phyloP scores from a whole-genome alignment of 352 stramenopile species.

The Globisporangium mamillatum region DNA sequence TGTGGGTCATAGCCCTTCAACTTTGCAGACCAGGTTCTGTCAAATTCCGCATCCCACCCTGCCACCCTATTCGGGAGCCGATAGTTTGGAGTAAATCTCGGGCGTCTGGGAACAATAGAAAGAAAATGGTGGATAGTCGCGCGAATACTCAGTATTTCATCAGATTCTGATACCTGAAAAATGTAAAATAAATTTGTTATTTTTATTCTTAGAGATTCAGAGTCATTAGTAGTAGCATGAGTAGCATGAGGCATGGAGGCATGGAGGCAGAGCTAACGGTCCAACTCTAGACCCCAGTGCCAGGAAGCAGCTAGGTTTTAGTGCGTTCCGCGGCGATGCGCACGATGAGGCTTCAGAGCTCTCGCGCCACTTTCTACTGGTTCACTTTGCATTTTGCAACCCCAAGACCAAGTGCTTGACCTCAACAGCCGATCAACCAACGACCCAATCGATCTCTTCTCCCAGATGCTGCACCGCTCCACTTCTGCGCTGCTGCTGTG shows the following conservation, averaged over 20 bases:
- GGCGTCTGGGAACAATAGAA: too few relatives aligned
- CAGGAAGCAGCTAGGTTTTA: neutral
- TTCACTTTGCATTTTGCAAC: slow-evolving; percentile 9
- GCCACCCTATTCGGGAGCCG: too few relatives aligned
- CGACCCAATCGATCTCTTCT: neutral
- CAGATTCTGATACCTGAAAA: too few relatives aligned
- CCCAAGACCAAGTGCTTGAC: slow-evolving; percentile 10
- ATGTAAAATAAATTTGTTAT: too few relatives aligned
- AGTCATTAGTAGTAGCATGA: too few relatives aligned
- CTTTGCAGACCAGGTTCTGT: too few relatives aligned
- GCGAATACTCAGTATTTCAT: too few relatives aligned
- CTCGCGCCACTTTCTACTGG: neutral
- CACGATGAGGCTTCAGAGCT: neutral
- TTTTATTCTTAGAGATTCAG: too few relatives aligned
- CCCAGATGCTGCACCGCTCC: neutral
- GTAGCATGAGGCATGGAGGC: neutral
- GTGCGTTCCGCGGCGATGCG: neutral
- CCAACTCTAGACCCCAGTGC: neutral
- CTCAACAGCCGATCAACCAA: neutral
- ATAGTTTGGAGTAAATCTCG: too few relatives aligned
- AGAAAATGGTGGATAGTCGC: too few relatives aligned
- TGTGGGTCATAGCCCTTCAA: too few relatives aligned
- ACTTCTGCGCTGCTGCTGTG: neutral
- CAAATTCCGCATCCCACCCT: too few relatives aligned
- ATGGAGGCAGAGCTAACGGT: neutral